phyloP scores from a whole-genome alignment of 768 basidiomycete genomes.

The Xanthoconium stramineum region DNA sequence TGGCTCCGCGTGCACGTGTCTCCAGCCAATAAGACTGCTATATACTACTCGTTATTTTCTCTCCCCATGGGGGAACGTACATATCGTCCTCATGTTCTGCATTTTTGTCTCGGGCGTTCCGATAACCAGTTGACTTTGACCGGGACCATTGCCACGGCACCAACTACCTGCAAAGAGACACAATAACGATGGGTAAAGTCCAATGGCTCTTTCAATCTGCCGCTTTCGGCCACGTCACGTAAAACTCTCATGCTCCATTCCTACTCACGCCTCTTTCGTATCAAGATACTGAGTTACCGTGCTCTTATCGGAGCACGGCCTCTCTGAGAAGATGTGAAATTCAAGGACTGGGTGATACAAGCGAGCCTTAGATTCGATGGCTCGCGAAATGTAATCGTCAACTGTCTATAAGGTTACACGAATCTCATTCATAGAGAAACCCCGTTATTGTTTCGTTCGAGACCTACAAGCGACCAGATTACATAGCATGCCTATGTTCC shows the following conservation, averaged over 20 bases:
- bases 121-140: neutral
- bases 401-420: constrained; percentile 2
- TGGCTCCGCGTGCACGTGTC: constrained; percentile 10
- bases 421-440: neutral
- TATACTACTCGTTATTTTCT: neutral
- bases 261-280: neutral
- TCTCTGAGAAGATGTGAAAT: neutral
- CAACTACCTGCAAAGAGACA: constrained; percentile 1
- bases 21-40: neutral
- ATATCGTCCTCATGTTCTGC: neutral
- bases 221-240: constrained; percentile 15
- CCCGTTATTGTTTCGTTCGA: neutral
- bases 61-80: neutral
- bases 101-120: constrained; percentile 2
- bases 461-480: constrained; percentile 10
- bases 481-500: constrained; percentile 22
- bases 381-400: constrained; percentile 3
- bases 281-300: neutral
- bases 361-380: constrained; percentile 2
- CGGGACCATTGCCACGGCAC: constrained; percentile 1
- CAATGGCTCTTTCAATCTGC: constrained; percentile 19
- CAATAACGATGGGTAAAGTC: constrained; percentile 1
- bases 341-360: constrained; percentile 6
- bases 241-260: constrained; percentile 6
- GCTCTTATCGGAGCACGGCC: constrained; percentile 4